phyloP scores from a whole-genome alignment of 2,329 filamentous ascomycete species.

The Claviceps arundinis region DNA sequence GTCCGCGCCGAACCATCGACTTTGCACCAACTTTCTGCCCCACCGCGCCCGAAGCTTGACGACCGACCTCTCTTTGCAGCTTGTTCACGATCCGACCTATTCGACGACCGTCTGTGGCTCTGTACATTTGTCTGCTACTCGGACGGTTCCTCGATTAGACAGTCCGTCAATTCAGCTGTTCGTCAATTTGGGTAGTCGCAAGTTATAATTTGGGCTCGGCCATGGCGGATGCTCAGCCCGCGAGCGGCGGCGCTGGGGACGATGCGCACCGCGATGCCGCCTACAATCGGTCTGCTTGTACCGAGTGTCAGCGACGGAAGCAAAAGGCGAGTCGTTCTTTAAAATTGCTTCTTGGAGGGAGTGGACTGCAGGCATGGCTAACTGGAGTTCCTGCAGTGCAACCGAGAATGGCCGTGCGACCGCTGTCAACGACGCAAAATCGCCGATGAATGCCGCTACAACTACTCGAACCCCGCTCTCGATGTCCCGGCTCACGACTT shows the following conservation, averaged over 20 bases:
- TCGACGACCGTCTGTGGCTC: no score
- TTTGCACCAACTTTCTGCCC: no score
- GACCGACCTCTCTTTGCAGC: no score
- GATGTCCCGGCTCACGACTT: conserved; percentile 1
- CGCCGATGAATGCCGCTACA: conserved; percentile 16
- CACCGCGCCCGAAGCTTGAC: no score
- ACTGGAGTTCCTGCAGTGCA: conserved; percentile 13
- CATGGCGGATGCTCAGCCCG: neutral
- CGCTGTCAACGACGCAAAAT: conserved; percentile 19
- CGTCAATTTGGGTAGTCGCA: no score
- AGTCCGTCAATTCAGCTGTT: no score
- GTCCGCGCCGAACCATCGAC: no score
- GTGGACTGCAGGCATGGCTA: neutral
- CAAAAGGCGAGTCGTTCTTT: conserved; percentile 18
- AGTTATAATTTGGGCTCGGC: neutral
- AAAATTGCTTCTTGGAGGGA: neutral
- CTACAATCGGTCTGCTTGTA: conserved; percentile 24
- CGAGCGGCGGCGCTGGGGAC: neutral
- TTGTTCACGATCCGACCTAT: no score
- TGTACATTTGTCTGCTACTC: no score
- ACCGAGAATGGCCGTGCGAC: conserved; percentile 20
- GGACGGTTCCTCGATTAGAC: no score
- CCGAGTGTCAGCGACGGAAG: conserved; percentile 28
- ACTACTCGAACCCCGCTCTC: conserved; percentile 5
- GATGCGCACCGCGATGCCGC: conserved; percentile 5